These are phyloP conservation scores for Paxillus involutus DNA, from an alignment of 768 basidiomycete genomes.

Conservation along the genomic window DNA sequence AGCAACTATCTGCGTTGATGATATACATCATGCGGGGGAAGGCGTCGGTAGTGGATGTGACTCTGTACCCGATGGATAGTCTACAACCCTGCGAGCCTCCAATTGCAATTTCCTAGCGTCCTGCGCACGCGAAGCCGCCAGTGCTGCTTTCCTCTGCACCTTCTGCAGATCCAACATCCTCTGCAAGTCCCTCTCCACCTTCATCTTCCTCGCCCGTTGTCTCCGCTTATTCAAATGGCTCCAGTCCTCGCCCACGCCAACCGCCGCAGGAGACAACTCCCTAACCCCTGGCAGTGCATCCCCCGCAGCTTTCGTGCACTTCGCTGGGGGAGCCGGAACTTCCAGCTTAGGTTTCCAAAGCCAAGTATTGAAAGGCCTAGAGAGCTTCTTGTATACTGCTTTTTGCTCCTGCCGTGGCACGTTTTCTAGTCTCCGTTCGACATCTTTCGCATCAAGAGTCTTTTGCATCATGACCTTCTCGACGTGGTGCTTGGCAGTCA, in stretches of 20 bases:
- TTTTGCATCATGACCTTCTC: conserved; percentile 39
- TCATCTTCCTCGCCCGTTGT: conserved; percentile 43
- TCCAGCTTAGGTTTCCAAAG: conserved; percentile 34
- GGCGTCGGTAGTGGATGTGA: no score
- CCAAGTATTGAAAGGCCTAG: conserved; percentile 37
- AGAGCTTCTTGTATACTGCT: conserved; percentile 2
- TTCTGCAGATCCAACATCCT: conserved; percentile 37
- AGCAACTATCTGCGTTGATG: no score
- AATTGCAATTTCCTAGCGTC: no score
- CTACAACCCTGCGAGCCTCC: no score
- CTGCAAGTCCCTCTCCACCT: conserved; percentile 43
- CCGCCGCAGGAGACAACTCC: conserved; percentile 24
- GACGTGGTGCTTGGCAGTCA: conserved; percentile 43
- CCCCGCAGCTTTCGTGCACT: neutral
- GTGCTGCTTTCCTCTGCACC: conserved; percentile 12
- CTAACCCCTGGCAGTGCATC: neutral
- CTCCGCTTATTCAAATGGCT: conserved; percentile 58
- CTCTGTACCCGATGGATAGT: no score
- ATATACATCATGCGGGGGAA: no score
- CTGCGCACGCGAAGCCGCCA: neutral
- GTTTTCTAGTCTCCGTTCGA: conserved; percentile 22
- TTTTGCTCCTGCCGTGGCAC: conserved; percentile 18
- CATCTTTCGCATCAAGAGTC: conserved; percentile 27
- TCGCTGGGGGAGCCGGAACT: neutral
- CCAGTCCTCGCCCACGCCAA: conserved; percentile 43